These are phyloP conservation scores for Blastobotrys elegans DNA, from an alignment of 1,139 yeast species.

Conservation along the genomic window DNA sequence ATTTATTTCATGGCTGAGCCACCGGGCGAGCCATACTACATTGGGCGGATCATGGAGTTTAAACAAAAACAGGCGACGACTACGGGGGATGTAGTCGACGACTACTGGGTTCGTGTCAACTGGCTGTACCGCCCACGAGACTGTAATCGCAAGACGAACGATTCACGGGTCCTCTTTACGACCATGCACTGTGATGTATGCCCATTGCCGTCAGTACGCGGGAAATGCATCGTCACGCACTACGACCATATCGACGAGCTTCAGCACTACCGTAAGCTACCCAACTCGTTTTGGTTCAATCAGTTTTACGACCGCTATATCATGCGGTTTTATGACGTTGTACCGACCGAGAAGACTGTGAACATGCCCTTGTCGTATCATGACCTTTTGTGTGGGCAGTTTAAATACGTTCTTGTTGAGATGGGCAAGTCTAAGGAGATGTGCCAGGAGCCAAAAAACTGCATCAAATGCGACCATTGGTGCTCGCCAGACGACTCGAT, in stretches of 20 bases:
- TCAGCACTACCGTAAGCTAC: slow-evolving; percentile 50
- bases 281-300: slow-evolving; percentile 80
- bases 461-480: slow-evolving; percentile 82
- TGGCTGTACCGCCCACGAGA: slow-evolving; percentile 94
- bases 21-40: slow-evolving; percentile 90
- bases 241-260: slow-evolving; percentile 57
- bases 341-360: slow-evolving; percentile 52
- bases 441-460: slow-evolving; percentile 58
- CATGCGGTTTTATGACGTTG: slow-evolving; percentile 74
- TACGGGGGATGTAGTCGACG: slow-evolving; percentile 27
- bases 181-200: slow-evolving; percentile 86
- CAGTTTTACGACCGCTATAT: slow-evolving; percentile 83
- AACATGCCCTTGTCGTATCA: slow-evolving; percentile 59
- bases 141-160: slow-evolving; percentile 60
- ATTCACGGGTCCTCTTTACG: slow-evolving; percentile 72
- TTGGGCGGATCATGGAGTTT: slow-evolving; percentile 82
- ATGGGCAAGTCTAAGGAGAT: slow-evolving; percentile 62
- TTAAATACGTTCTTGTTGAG: slow-evolving; percentile 73
- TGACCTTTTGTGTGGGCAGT: slow-evolving; percentile 60
- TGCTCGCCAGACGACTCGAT: slow-evolving; percentile 71
- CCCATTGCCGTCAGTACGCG: slow-evolving; percentile 72
- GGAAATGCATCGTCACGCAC: slow-evolving; percentile 66
- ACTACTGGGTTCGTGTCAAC: slow-evolving; percentile 64
- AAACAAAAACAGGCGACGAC: slow-evolving; percentile 26
- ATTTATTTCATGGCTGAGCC: slow-evolving; percentile 89